Evolutionary conservation across 345 rosid species (phyloP).

Genomic region (Kandelia obovata): DNA sequence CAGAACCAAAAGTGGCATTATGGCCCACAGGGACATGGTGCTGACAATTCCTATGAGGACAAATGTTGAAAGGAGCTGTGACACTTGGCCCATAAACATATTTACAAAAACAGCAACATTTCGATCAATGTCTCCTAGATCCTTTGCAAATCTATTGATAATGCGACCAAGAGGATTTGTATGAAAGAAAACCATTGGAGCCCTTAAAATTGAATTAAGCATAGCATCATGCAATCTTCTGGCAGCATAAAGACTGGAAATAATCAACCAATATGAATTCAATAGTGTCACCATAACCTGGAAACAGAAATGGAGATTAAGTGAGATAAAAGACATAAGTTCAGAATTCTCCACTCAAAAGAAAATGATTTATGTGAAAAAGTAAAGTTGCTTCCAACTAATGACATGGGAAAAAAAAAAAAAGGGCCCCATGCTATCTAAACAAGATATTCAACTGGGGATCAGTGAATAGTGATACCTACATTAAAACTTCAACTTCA

Average conservation of each 20-base stretch:
- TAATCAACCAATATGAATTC: conserved; percentile 89
- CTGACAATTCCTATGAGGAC: conserved; percentile 93
- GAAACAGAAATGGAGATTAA: conserved; percentile 16
- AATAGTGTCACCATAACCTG: conserved; percentile 77
- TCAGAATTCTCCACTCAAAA: not conserved
- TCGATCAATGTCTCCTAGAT: conserved; percentile 91
- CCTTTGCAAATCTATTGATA: conserved; percentile 96
- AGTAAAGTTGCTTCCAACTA: not conserved
- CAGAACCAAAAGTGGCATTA: conserved; percentile 87
- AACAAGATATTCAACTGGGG: not conserved
- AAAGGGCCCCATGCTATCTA: not conserved
- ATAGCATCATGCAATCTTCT: conserved; percentile 86
- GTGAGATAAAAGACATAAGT: not conserved
- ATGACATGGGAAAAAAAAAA: too few relatives aligned
- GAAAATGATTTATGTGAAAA: not conserved
- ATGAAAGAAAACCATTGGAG: conserved; percentile 96
- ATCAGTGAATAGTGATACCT: not conserved
- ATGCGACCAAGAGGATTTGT: conserved; percentile 94
- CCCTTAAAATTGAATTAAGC: conserved; percentile 87
- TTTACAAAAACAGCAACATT: conserved; percentile 65
- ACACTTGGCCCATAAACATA: conserved; percentile 77
- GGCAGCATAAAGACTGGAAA: conserved; percentile 85
- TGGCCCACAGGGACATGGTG: conserved; percentile 97
- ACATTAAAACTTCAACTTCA: not conserved
- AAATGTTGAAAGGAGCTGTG: conserved; percentile 90